Conservation (phyloP, 2,329 filamentous ascomycete species). For the Colletotrichum eleusines region DNA sequence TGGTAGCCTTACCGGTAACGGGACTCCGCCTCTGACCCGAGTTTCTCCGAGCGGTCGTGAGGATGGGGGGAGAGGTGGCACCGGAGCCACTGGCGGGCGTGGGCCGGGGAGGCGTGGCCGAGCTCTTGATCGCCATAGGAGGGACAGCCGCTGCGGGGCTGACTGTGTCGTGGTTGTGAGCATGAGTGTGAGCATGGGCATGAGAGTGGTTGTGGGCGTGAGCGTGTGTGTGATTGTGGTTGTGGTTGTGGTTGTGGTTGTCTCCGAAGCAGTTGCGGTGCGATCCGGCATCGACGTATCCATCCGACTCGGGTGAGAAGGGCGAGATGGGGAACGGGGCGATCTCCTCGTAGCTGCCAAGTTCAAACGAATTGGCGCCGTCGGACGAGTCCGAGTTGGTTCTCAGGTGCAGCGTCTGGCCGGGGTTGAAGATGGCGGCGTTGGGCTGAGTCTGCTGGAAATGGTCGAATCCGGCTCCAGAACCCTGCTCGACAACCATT, state of each 20-base stretch:
- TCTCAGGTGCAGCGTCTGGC: constrained; percentile 88
- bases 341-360: constrained; percentile 87
- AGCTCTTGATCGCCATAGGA: constrained; percentile 77
- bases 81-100: constrained; percentile 71
- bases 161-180: constrained; percentile 64
- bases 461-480: constrained; percentile 65
- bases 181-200: constrained; percentile 49
- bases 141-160: constrained; percentile 77
- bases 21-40: constrained; percentile 81
- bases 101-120: constrained; percentile 69
- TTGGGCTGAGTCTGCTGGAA: constrained; percentile 71
- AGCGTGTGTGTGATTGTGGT: constrained; percentile 51
- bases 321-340: constrained; percentile 78
- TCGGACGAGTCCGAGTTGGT: constrained; percentile 90
- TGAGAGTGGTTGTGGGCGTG: constrained; percentile 55
- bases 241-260: constrained; percentile 57
- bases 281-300: constrained; percentile 70
- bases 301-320: constrained; percentile 86
- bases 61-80: constrained; percentile 71
- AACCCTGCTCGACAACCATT: constrained; percentile 62
- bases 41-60: constrained; percentile 72
- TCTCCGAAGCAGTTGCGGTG: constrained; percentile 75
- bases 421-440: constrained; percentile 88
- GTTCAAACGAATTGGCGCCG: constrained; percentile 72
- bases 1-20: constrained; percentile 79